Evolutionary conservation across 441 rosid genomes (phyloP), one percentile per base, ranked within the genome.

Genomic region (Manihot esculenta): DNA sequence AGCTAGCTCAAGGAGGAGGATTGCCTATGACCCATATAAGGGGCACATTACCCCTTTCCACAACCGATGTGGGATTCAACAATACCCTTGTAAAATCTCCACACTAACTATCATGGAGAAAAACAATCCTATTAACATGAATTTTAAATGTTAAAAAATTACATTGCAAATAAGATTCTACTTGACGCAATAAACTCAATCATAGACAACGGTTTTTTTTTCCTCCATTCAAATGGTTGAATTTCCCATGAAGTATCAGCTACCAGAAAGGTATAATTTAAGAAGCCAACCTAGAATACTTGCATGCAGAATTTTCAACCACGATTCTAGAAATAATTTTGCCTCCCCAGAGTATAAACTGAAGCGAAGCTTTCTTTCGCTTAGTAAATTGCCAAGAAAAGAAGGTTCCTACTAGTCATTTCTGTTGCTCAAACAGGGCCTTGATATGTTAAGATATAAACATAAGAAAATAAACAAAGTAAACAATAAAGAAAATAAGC

Each of bases 401-500:
- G 17, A 21, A 3, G 12, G 23, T 24, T 30, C 20, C 26, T n/a
- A n/a, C n/a, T n/a, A 54, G 23, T 54, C 11, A 20, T 21, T 24
- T 35, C 61, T 23, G 20, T 42, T 14, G 30, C 13, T 53, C 13
- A 7, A 42, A 20, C 15, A 57, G 51, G 12, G 3, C 10, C 11
- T 10, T 20, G 10, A 33, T 12, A 26, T 5, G 10, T 35, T 48
- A 12, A 59, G 20, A 1, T 30, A 41, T 7, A 1, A n/a, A 23
- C 2, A 38, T 14, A 35, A 49, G 55, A 61, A 66, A 63, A 45
- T 23, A 10, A 10, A 15, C n/a, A 7, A 26, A 24, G 18, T 8
- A 14, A 13, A 49, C n/a, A 21, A 35, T 44, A 68, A 66, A n/a
- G 58, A 54, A 55, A 44, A 33, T 8, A 66, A 65, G 1, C 74